These are phyloP conservation scores for Trichoderma harzianum DNA, from an alignment of 2,329 filamentous ascomycete species.

Conservation along the genomic window DNA sequence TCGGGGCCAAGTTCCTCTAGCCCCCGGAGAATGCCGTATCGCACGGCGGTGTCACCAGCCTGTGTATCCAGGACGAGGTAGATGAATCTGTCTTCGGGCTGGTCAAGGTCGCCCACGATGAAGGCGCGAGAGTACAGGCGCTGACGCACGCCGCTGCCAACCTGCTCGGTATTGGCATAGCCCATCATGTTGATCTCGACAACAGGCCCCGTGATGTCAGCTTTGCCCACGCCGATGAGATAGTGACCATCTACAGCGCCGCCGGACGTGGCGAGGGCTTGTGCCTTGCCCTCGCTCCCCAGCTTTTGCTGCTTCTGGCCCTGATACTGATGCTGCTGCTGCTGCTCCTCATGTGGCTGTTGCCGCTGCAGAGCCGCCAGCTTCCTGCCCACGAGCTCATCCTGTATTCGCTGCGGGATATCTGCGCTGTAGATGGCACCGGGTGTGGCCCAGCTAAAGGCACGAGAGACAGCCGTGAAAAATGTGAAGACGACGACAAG, in stretches of 20 bases:
- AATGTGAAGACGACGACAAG: constrained; percentile 18
- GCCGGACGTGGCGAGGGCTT: neutral
- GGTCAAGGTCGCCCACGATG: constrained; percentile 68
- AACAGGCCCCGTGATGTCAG: constrained; percentile 64
- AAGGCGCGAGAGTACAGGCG: constrained; percentile 83
- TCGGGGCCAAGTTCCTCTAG: constrained; percentile 64
- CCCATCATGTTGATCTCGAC: constrained; percentile 90
- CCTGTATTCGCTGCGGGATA: neutral
- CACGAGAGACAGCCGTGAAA: constrained; percentile 20
- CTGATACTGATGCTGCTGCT: neutral
- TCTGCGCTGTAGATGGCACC: neutral
- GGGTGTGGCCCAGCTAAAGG: constrained; percentile 18
- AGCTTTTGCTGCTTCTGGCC: neutral
- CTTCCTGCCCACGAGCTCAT: neutral
- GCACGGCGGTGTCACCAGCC: constrained; percentile 80
- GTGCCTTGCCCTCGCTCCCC: neutral
- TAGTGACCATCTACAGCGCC: constrained; percentile 31
- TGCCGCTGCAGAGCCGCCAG: neutral
- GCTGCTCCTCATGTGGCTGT: neutral
- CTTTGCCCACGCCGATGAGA: constrained; percentile 51
- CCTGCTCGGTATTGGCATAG: constrained; percentile 74
- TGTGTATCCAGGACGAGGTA: constrained; percentile 86
- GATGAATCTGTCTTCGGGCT: constrained; percentile 68
- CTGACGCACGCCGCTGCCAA: constrained; percentile 81
- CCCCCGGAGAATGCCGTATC: constrained; percentile 75